Base-by-base conservation (phyloP, 2,329 filamentous ascomycete genomes). In the Xenoacremonium recifei region DNA sequence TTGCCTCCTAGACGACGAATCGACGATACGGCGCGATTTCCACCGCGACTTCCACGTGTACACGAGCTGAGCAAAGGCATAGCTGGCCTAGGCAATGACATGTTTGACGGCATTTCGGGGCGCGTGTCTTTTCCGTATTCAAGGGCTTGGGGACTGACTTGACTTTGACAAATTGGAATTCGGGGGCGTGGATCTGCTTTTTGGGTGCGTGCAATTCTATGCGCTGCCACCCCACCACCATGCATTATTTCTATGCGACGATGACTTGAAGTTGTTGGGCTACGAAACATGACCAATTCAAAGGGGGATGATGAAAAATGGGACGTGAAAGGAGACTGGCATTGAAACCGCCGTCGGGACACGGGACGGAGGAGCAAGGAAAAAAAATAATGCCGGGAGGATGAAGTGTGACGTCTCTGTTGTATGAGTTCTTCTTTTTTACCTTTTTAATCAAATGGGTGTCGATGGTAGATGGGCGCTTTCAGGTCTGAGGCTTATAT, bases 91-190 rank as follows among this genome's bases (percentile, higher is more conserved):
- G 40, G 44, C 49, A 51, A 59, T 50, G 44, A 48, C 44, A 45
- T 55, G 47, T 48, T 55, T 49, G 42, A 59, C 46, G 51, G 55
- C 55, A 62, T 59, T 49, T 57, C 45, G 48, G 51, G 52, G 57
- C 56, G 55, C 41, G 52, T 49, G 47, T 51, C 54, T 48, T 54
- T n/a, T 50, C 43, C 47, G 49, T 56, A 49, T 46, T 49, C 43
- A 37, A 50, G 53, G 17, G 49, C 42, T n/a, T n/a, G n/a, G n/a
- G n/a, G n/a, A n/a, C n/a, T n/a, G n/a, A n/a, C n/a, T n/a, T n/a
- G n/a, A n/a, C n/a, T 23, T 56, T 49, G 48, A 57, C 49, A 51
- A 47, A 51, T 58, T 55, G 52, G 47, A 55, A 50, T 49, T 46
- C 39, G 53, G n/a, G n/a, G n/a, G 49, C 49, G 45, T 42, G 55